A percentile compares a stretch with the other conserved stretches of the same genome.
Evolutionary conservation across 2,329 filamentous ascomycete species (phyloP).

Genomic region (Sporothrix brunneoviolacea): DNA sequence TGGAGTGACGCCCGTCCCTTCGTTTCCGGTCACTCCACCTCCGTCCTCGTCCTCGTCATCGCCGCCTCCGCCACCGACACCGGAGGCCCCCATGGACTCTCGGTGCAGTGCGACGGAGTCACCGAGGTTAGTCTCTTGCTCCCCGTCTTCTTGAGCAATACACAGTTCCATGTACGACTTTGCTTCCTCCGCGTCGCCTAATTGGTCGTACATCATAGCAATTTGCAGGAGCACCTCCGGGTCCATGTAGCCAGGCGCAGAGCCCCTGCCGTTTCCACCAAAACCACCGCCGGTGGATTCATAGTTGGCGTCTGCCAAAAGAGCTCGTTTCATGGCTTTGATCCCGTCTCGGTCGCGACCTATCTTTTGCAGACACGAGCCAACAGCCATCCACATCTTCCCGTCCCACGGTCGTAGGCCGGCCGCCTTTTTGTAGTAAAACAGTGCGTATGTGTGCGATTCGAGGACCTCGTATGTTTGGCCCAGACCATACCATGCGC

Average conservation of each 20-base stretch:
- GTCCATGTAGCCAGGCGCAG: slow-evolving; percentile 61
- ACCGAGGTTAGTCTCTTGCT: slow-evolving; percentile 29
- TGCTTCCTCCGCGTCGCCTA: slow-evolving; percentile 71
- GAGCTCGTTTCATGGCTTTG: slow-evolving; percentile 85
- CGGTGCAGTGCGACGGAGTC: slow-evolving; percentile 50
- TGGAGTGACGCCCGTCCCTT: slow-evolving; percentile 57
- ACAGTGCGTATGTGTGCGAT: slow-evolving; percentile 94
- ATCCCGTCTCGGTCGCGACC: slow-evolving; percentile 82
- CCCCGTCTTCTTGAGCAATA: slow-evolving; percentile 82
- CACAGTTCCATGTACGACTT: slow-evolving; percentile 95
- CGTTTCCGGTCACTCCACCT: slow-evolving; percentile 18
- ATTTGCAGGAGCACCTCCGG: slow-evolving; percentile 89
- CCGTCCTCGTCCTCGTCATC: slow-evolving; percentile 36
- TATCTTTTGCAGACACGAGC: slow-evolving; percentile 85
- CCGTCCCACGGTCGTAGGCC: slow-evolving; percentile 91
- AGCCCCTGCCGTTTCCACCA: slow-evolving; percentile 41
- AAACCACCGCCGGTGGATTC: slow-evolving; percentile 45
- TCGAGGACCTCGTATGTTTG: slow-evolving; percentile 97
- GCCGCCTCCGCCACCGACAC: slow-evolving; percentile 26
- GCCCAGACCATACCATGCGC: slow-evolving; percentile 94
- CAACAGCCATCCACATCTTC: slow-evolving; percentile 98
- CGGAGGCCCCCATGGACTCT: slow-evolving; percentile 33
- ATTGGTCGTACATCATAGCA: slow-evolving; percentile 76
- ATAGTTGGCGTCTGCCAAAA: slow-evolving; percentile 83
- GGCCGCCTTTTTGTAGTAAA: slow-evolving; percentile 95